Base-by-base conservation (phyloP, 257 asterid species). In the Plantago ovata region DNA sequence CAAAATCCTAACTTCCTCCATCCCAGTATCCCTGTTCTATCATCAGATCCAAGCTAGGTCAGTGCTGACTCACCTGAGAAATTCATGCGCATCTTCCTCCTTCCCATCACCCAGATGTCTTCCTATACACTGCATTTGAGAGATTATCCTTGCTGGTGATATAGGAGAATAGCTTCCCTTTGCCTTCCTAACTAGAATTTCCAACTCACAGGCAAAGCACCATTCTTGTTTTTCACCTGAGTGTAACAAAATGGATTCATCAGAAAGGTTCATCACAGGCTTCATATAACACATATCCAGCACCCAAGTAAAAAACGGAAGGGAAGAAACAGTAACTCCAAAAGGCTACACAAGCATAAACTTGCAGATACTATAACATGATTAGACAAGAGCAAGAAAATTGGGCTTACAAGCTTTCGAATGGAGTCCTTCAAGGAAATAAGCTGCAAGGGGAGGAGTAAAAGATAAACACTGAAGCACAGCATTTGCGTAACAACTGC, bases 81-180 rank as follows among this genome's bases (percentile, higher is more conserved):
- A 88, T 66, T 85, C 96, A 63, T 89, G 96, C 14, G 96, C 96
- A 38, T 86, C 95, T 80, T 89, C 96, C 72, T 89, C 87, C 77
- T 80, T 77, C 49, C 96, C 96, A 71, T 75, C 66, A 60, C 76
- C 80, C 69, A 88, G 81, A 77, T 75, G 83, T 66, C 83, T 73
- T 60, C 95, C 96, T 1, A 81, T 73, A 28, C 61, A 67, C 63
- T 79, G 80, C 56, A 88, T 69, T 42, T 78, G 82, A 69, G 95
- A 76, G 60, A 86, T 47, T 50, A 89, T 78, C 44, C 81, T 71
- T 21, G 56, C 78, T 5, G 95, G 92, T 47, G 94, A 76, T 58
- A 86, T 38, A 8, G 89, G 84, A 73, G 80, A 76, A 61, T 53
- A 65, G 42, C 78, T 80, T 53, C 70, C 83, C 68, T 77, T 80